Evolutionary conservation across 306 rosid genomes (phyloP).

Genomic region (Citrullus mucosospermus): DNA sequence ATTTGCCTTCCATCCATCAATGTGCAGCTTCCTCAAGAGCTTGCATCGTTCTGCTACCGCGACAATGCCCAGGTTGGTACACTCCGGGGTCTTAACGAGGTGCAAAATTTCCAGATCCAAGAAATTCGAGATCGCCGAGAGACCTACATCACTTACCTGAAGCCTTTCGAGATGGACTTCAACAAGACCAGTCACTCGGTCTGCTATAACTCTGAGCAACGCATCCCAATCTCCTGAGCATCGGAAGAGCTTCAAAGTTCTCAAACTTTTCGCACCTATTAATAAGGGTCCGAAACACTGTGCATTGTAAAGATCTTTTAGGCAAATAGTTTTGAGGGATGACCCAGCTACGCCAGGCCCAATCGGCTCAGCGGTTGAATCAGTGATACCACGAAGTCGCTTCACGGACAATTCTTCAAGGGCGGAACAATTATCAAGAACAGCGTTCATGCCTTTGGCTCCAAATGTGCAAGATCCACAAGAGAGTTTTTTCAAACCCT

Average conservation of each 20-base stretch:
- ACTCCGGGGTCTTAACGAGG: constrained; percentile 85
- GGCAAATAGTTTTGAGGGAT: constrained; percentile 54
- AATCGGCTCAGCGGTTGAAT: constrained; percentile 49
- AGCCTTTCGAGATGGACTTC: constrained; percentile 88
- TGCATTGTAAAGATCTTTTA: constrained; percentile 82
- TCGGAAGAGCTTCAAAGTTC: constrained; percentile 72
- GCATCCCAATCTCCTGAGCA: constrained; percentile 96
- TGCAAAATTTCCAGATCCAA: constrained; percentile 76
- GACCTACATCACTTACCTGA: constrained; percentile 68
- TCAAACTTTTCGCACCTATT: constrained; percentile 60
- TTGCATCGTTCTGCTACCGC: constrained; percentile 70
- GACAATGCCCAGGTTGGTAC: constrained; percentile 62
- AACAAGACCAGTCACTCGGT: constrained; percentile 32
- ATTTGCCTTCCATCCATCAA: constrained; percentile 93
- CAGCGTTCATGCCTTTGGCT: constrained; percentile 84
- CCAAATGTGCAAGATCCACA: constrained; percentile 93
- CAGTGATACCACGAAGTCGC: constrained; percentile 75
- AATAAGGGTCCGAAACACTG: constrained; percentile 87
- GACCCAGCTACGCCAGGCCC: constrained; percentile 65
- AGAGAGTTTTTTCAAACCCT: constrained; percentile 81
- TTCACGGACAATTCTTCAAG: constrained; percentile 88
- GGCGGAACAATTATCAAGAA: constrained; percentile 49
- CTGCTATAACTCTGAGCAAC: constrained; percentile 38
- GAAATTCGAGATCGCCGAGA: constrained; percentile 58
- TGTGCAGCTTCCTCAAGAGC: constrained; percentile 78